phyloP scores from a whole-genome alignment of 2,329 filamentous ascomycete genomes.

The Aspergillus caelatus region DNA sequence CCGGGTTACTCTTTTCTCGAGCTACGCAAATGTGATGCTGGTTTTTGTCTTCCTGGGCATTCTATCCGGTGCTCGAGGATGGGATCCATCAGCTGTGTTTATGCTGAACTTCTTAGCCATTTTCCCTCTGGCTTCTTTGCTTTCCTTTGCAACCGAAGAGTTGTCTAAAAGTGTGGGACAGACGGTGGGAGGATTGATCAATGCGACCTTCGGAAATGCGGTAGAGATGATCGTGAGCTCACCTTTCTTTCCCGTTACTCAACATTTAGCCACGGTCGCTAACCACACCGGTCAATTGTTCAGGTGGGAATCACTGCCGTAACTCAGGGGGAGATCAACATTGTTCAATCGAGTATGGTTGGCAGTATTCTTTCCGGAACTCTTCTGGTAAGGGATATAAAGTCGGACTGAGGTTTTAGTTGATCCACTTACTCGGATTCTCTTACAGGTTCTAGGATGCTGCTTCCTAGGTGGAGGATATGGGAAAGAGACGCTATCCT shows the following conservation, averaged over 20 bases:
- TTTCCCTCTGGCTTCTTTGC: conserved; percentile 8
- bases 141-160: conserved; percentile 12
- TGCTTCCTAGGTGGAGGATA: conserved; percentile 81
- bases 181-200: conserved; percentile 2
- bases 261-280: neutral
- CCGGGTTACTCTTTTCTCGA: conserved; percentile 70
- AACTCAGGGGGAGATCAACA: conserved; percentile 68
- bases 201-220: conserved; percentile 69
- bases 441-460: conserved; percentile 68
- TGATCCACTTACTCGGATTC: neutral
- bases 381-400: conserved; percentile 53
- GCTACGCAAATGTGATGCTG: conserved; percentile 78
- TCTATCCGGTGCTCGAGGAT: conserved; percentile 63
- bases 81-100: conserved; percentile 66
- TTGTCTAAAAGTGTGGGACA: conserved; percentile 12
- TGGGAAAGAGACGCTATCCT: conserved; percentile 72
- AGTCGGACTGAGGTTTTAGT: no score
- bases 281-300: neutral
- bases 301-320: conserved; percentile 69
- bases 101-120: conserved; percentile 75
- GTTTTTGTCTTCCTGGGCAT: conserved; percentile 75
- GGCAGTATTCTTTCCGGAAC: conserved; percentile 85
- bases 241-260: neutral
- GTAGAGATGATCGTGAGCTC: conserved; percentile 31
- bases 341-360: conserved; percentile 85